A percentile compares a stretch with the other conserved stretches of the same genome.
These are phyloP conservation scores for Coemansia sp. DNA, from an alignment of 192 early-diverging fungal genomes.

Conservation along the genomic window DNA sequence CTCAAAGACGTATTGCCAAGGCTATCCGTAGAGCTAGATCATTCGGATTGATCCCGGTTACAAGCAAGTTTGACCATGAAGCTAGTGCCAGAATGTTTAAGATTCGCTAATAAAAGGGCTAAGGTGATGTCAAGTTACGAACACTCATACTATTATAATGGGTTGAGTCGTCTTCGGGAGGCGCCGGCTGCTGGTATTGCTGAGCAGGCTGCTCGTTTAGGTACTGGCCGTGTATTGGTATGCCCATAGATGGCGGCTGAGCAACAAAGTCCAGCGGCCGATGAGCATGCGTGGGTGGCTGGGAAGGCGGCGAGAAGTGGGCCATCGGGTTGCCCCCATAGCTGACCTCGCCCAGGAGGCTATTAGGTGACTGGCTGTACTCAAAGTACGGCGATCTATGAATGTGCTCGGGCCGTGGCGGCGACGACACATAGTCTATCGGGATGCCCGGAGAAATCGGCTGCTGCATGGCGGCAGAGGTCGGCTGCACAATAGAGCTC, in stretches of 20 bases:
- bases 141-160: slow-evolving; percentile 51
- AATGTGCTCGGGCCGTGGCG: not conserved
- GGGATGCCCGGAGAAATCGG: slow-evolving; percentile 8
- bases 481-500: not conserved
- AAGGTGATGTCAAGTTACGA: slow-evolving; percentile 43
- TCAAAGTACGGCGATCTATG: slow-evolving; percentile 8
- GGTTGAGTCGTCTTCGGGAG: slow-evolving; percentile 17
- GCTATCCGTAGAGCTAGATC: slow-evolving; percentile 63
- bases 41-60: slow-evolving; percentile 54
- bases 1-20: slow-evolving; percentile 60
- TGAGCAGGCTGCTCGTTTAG: slow-evolving; percentile 6
- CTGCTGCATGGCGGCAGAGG: not conserved
- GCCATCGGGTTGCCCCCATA: not conserved
- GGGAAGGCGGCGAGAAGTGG: not conserved
- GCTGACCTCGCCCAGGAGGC: not conserved
- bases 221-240: not conserved
- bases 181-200: slow-evolving; percentile 11
- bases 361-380: slow-evolving; percentile 8
- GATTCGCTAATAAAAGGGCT: not conserved
- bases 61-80: slow-evolving; percentile 21
- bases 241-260: too few relatives aligned
- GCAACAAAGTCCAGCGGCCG: slow-evolving; percentile 9
- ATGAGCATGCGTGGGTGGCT: slow-evolving; percentile 3
- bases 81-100: slow-evolving; percentile 13
- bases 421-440: slow-evolving; percentile 2